Evolutionary conservation across 441 rosid genomes (phyloP).

Genomic region (Hypseocharis bilobata): DNA sequence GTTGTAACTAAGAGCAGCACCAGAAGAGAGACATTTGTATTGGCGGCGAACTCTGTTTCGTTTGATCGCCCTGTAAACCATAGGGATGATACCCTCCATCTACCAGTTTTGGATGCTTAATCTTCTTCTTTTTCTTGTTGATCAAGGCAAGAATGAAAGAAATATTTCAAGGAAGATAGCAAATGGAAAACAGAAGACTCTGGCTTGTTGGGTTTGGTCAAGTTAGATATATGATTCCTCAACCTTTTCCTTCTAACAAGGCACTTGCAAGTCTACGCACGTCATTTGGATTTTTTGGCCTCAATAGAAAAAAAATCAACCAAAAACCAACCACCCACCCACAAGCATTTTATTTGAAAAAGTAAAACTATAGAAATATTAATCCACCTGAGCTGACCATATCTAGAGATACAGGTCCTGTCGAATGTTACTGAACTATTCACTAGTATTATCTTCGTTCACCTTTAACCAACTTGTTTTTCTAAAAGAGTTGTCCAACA

Average conservation of each 20-base stretch:
- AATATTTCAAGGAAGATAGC: not conserved
- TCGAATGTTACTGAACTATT: too few relatives aligned
- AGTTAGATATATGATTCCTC: conserved; percentile 17
- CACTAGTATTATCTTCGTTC: too few relatives aligned
- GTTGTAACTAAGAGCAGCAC: conserved; percentile 29
- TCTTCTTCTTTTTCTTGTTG: not conserved
- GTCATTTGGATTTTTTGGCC: conserved; percentile 14
- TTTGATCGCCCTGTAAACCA: conserved; percentile 55
- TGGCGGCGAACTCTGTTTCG: conserved; percentile 39
- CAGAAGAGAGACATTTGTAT: conserved; percentile 60
- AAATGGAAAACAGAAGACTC: conserved; percentile 12
- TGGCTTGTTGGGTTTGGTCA: conserved; percentile 23
- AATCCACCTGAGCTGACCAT: too few relatives aligned
- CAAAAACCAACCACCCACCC: not conserved
- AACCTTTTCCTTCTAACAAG: not conserved
- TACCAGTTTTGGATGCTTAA: conserved; percentile 4
- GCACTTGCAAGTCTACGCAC: conserved; percentile 20
- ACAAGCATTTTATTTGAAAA: not conserved
- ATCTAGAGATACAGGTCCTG: too few relatives aligned
- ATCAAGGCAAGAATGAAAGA: not conserved
- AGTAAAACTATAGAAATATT: not conserved
- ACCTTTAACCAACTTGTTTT: too few relatives aligned
- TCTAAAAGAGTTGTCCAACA: too few relatives aligned
- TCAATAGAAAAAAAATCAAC: not conserved
- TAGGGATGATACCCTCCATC: conserved; percentile 78